These are phyloP conservation scores for Dorcoceras hygrometricum DNA, from an alignment of 257 asterid species.

Conservation along the genomic window DNA sequence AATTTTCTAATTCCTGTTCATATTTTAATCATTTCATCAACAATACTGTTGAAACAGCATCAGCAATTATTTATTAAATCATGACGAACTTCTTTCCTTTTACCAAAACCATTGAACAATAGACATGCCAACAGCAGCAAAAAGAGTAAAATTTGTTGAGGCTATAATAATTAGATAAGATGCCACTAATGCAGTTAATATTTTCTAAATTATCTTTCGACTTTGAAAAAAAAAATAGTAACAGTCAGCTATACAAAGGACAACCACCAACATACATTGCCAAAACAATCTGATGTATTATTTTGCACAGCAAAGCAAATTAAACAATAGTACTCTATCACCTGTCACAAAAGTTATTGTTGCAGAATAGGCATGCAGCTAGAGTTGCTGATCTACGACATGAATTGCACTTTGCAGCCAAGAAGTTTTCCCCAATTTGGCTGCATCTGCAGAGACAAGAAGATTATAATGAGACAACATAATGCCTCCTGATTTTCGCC, in stretches of 20 bases:
- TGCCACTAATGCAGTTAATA: neutral
- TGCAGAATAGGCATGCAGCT: conserved; percentile 70
- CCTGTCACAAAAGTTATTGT: conserved; percentile 76
- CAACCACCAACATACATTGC: neutral
- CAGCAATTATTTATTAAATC: neutral
- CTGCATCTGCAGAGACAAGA: conserved; percentile 52
- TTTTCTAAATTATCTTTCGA: neutral
- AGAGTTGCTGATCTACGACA: conserved; percentile 59
- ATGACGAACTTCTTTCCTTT: neutral
- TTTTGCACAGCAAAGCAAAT: neutral
- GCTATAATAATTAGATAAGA: conserved; percentile 10
- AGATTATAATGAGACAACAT: conserved; percentile 6
- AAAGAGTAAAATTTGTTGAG: neutral
- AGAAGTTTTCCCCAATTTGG: conserved; percentile 50
- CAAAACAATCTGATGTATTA: conserved; percentile 1
- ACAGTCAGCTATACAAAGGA: neutral
- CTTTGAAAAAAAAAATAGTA: neutral
- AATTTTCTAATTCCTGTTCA: conserved; percentile 1
- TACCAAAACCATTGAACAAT: neutral
- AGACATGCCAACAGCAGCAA: neutral
- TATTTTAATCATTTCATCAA: too few relatives aligned
- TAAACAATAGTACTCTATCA: conserved; percentile 16
- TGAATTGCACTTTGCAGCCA: conserved; percentile 61
- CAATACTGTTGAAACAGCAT: neutral
- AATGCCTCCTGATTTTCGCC: neutral